Percentiles rank a stretch among this genome's conserved stretches.
Evolutionary conservation across 805 yeast genomes (phyloP).

Genomic region (Sugiyamaella americana): DNA sequence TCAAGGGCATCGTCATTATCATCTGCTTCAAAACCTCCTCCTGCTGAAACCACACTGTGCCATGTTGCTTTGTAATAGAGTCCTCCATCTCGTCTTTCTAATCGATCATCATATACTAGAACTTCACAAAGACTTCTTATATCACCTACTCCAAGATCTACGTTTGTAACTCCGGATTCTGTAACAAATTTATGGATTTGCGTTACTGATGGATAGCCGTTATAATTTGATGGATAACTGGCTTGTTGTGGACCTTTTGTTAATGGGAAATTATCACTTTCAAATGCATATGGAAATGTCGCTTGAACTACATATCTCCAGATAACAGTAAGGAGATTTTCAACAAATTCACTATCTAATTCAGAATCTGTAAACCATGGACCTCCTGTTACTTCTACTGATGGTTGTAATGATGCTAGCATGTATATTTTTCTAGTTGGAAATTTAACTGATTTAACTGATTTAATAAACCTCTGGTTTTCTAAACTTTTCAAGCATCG

Average conservation of each 20-base stretch:
- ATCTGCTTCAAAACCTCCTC: slow-evolving; percentile 20
- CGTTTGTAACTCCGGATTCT: slow-evolving; percentile 67
- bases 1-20: slow-evolving; percentile 17
- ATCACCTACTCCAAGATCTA: slow-evolving; percentile 68
- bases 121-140: slow-evolving; percentile 84
- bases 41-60: slow-evolving; percentile 71
- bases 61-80: slow-evolving; percentile 75
- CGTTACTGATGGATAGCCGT: slow-evolving; percentile 62
- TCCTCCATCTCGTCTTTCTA: slow-evolving; percentile 57
- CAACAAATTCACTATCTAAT: slow-evolving; percentile 88
- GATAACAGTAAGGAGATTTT: slow-evolving; percentile 70
- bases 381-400: slow-evolving; percentile 95
- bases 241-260: slow-evolving; percentile 37
- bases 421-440: slow-evolving; percentile 95
- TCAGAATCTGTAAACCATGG: slow-evolving; percentile 99
- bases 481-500: slow-evolving; percentile 79
- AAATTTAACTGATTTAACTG: slow-evolving; percentile 79
- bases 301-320: slow-evolving; percentile 80
- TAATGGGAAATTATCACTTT: slow-evolving; percentile 17
- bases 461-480: slow-evolving; percentile 73
- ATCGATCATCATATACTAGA: slow-evolving; percentile 74
- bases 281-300: slow-evolving; percentile 70
- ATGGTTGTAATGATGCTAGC: slow-evolving; percentile 89
- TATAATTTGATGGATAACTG: slow-evolving; percentile 51
- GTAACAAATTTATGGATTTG: slow-evolving; percentile 71